Evolutionary conservation across 2,329 filamentous ascomycete genomes (phyloP), one percentile per base, ranked within the genome.

Genomic region (Alternaria sp.): DNA sequence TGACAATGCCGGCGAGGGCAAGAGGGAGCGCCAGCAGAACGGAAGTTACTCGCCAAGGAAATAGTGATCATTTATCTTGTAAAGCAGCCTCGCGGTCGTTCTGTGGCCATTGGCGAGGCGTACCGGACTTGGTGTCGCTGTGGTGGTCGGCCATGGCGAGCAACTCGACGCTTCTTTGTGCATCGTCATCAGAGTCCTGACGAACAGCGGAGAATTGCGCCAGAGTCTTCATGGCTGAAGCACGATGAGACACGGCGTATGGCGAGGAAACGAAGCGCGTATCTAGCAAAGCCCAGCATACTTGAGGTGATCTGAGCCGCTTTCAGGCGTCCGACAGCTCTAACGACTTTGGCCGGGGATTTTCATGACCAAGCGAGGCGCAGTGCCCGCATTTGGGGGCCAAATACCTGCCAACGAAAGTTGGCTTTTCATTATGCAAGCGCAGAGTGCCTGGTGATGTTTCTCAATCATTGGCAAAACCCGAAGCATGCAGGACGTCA

Each of bases 1-100:
- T 51, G 26, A 76, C 51, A 7, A 77, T 72, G 9, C 70, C 64
- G 2, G 61, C 55, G 3, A 75, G 55, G 9, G 70, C 67, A 47
- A 75, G 53, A 2, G 72, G 72, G 1, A 74, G 57, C 1, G 57
- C 41, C 4, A 67, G 61, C 3, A 70, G 49, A 12, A 73, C 49
- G 1, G 64, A 14, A 28, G 68, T 67, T 3, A 63, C 36, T 41
- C 66, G 67, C 70, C 68, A 73, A 49, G 71, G 67, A 41, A 73
- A 75, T 2, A 57, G 57, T 0, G 61, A 54, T 41, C 66, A 61
- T 51, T 58, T 68, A 18, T 61, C 38, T 7, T 16, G 20, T 3
- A 58, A 34, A 20, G 24, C 36, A 20, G 16, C 26, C 18, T 32
- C 30, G 16, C 20, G 55, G 41, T 22, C 14, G 7, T 41, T 36